A percentile compares a stretch with the other conserved stretches of the same genome.
phyloP scores from a whole-genome alignment of 495 filamentous ascomycete genomes.

The Pyronema omphalodes region DNA sequence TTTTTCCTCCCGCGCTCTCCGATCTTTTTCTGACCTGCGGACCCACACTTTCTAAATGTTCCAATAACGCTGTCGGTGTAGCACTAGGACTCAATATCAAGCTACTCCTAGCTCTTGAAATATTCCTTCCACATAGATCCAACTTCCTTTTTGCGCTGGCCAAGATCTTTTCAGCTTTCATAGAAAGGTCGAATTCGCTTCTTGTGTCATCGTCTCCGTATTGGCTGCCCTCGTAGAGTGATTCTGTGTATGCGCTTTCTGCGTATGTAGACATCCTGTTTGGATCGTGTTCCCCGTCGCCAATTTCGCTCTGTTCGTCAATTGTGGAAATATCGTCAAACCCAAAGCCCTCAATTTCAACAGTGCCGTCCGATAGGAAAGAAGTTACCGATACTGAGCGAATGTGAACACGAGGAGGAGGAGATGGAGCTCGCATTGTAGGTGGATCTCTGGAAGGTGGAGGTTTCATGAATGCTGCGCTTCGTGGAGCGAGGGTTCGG shows the following conservation, averaged over 20 bases:
- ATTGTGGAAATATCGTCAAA: conserved; percentile 15
- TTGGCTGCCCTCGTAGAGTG: conserved; percentile 21
- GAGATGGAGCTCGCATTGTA: conserved; percentile 11
- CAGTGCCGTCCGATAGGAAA: conserved; percentile 22
- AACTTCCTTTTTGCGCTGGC: conserved; percentile 24
- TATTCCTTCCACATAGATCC: conserved; percentile 23
- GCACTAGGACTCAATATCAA: conserved; percentile 18
- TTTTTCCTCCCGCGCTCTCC: neutral
- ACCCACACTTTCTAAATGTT: conserved; percentile 14
- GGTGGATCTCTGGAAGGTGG: conserved; percentile 4
- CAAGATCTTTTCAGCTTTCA: conserved; percentile 20
- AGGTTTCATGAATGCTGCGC: conserved; percentile 9
- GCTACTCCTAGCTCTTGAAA: conserved; percentile 19
- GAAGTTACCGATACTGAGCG: conserved; percentile 21
- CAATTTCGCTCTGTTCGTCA: conserved; percentile 9
- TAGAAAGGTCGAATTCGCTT: conserved; percentile 7
- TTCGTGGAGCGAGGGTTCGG: conserved; percentile 8
- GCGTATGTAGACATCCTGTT: neutral
- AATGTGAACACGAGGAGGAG: conserved; percentile 4
- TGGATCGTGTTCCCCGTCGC: conserved; percentile 8
- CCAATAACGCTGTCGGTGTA: conserved; percentile 18
- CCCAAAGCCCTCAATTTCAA: conserved; percentile 23
- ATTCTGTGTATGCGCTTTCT: conserved; percentile 13
- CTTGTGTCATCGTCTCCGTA: conserved; percentile 10
- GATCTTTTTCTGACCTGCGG: neutral